Evolutionary conservation across 2,329 filamentous ascomycete species (phyloP).

Genomic region (Talaromyces amestolkiae): DNA sequence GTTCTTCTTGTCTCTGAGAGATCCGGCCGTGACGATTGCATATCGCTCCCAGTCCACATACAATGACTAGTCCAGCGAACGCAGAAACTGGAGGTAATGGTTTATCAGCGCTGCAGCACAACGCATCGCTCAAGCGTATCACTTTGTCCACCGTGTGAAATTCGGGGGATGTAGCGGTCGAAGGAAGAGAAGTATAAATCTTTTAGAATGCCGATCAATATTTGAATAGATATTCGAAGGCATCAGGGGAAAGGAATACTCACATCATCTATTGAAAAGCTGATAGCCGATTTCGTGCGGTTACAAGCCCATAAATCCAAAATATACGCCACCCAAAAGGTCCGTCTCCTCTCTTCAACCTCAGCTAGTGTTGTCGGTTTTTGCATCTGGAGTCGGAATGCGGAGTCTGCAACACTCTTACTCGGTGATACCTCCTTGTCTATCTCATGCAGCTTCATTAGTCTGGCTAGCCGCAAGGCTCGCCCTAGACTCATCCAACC

Average conservation of each 20-base stretch:
- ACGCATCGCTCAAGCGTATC: background rate
- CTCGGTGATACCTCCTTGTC: background rate
- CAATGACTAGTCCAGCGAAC: slow-evolving; percentile 1
- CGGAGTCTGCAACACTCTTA: background rate
- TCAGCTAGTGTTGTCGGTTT: background rate
- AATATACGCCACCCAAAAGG: slow-evolving; percentile 1
- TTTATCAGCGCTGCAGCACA: background rate
- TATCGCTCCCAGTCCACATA: slow-evolving; percentile 2
- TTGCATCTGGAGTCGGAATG: background rate
- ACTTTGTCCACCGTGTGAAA: background rate
- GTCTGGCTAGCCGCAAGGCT: background rate
- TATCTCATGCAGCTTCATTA: background rate
- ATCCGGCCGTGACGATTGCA: background rate
- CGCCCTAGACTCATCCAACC: slow-evolving; percentile 2
- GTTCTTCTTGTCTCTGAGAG: background rate
- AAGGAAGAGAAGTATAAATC: slow-evolving; percentile 4
- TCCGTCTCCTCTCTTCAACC: slow-evolving; percentile 6
- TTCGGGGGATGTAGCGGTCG: background rate
- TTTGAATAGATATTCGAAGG: too few relatives aligned
- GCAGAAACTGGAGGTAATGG: background rate
- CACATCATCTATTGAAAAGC: background rate
- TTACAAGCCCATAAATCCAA: background rate
- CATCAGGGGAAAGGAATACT: background rate
- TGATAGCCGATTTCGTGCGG: background rate
- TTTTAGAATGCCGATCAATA: background rate